Evolutionary conservation across 208 protist species (phyloP).

Genomic region (Trypanosomatidae sp.): DNA sequence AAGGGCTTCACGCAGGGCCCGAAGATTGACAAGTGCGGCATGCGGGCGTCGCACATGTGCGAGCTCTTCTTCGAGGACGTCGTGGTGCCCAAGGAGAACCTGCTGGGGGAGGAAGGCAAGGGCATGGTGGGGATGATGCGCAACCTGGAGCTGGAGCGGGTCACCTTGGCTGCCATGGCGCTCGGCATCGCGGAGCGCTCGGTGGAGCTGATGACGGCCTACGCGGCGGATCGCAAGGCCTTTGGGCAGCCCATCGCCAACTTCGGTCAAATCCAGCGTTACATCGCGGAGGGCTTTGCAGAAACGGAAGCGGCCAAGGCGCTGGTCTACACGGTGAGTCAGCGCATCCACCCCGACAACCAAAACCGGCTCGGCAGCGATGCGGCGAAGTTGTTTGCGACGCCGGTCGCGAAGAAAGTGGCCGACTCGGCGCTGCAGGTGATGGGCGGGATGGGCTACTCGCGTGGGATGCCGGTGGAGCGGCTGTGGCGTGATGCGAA

Average conservation of each 20-base stretch:
- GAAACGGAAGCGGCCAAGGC: slow-evolving; percentile 82
- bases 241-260: slow-evolving; percentile 91
- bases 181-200: slow-evolving; percentile 81
- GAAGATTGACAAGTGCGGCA: slow-evolving; percentile 86
- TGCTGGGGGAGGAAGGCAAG: slow-evolving; percentile 63
- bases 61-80: slow-evolving; percentile 79
- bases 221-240: slow-evolving; percentile 88
- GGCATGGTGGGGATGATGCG: slow-evolving; percentile 82
- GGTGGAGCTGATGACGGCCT: slow-evolving; percentile 79
- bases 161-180: slow-evolving; percentile 79
- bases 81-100: slow-evolving; percentile 57
- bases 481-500: slow-evolving; percentile 96
- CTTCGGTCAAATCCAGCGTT: slow-evolving; percentile 96
- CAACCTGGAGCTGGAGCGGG: slow-evolving; percentile 80
- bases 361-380: slow-evolving; percentile 88
- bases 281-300: slow-evolving; percentile 95
- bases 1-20: slow-evolving; percentile 61
- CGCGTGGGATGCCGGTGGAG: slow-evolving; percentile 95
- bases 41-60: slow-evolving; percentile 81
- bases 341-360: slow-evolving; percentile 52
- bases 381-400: slow-evolving; percentile 93
- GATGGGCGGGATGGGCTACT: slow-evolving; percentile 96
- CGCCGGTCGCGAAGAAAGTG: slow-evolving; percentile 93
- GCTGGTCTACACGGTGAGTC: slow-evolving; percentile 91
- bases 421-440: slow-evolving; percentile 95